Conservation (phyloP, 1,284 basidiomycete genomes). For the Meira miltonrushii region DNA sequence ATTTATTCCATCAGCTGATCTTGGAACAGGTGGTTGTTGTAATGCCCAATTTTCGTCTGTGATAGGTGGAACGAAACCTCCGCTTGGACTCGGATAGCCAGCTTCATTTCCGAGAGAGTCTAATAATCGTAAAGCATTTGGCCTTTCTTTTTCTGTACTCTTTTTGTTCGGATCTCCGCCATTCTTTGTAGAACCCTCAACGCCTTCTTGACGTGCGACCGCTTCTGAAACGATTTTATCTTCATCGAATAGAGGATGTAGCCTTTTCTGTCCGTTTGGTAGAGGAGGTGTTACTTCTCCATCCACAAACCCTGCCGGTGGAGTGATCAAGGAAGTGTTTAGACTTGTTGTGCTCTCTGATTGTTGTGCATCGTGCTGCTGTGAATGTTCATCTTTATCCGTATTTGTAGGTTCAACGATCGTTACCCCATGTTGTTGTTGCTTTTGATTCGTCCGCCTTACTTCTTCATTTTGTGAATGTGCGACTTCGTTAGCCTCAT, state of each 20-base stretch:
- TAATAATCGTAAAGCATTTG: not conserved
- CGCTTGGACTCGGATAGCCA: slow-evolving; percentile 4
- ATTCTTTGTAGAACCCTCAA: not conserved
- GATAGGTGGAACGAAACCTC: slow-evolving; percentile 6
- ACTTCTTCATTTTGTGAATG: too few species aligned
- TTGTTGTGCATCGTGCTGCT: too few species aligned
- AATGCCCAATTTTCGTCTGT: slow-evolving; percentile 2
- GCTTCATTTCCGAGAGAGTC: not conserved
- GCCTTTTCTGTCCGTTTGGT: not conserved
- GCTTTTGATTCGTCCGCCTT: too few species aligned
- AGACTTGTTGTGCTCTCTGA: too few species aligned
- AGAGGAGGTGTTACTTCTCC: slow-evolving; percentile 2
- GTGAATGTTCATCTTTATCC: too few species aligned
- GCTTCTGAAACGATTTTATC: not conserved
- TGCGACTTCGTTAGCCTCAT: too few species aligned
- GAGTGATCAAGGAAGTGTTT: too few species aligned
- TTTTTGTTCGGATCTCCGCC: not conserved
- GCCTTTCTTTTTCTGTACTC: not conserved
- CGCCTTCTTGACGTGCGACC: not conserved
- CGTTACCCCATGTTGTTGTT: too few species aligned
- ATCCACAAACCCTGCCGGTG: too few species aligned
- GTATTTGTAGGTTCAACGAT: too few species aligned
- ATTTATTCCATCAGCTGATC: not conserved
- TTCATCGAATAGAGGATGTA: slow-evolving; percentile 7
- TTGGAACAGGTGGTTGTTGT: not conserved